Evolutionary conservation across 148 eudicot genomes (phyloP).

Genomic region (Pouteria glomerata): DNA sequence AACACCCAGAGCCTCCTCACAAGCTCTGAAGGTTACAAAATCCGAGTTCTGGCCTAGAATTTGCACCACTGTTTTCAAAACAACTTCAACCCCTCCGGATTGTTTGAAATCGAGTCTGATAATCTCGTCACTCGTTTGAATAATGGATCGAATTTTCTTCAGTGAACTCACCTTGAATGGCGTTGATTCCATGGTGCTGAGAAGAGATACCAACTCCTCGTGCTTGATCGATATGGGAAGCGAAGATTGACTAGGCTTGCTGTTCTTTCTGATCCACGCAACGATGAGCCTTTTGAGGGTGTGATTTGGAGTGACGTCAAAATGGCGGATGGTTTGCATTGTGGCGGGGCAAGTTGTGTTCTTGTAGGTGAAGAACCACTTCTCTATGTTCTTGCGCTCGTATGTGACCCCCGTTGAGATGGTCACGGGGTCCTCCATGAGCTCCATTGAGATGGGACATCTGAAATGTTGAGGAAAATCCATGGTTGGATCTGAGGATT

Average conservation of each 20-base stretch:
- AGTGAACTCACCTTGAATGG: slow-evolving; percentile 45
- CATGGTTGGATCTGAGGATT: slow-evolving; percentile 12
- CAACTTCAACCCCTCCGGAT: slow-evolving; percentile 28
- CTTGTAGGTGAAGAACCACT: slow-evolving; percentile 34
- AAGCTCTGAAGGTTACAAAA: slow-evolving; percentile 39
- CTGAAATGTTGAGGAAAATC: slow-evolving; percentile 46
- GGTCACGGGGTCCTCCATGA: slow-evolving; percentile 52
- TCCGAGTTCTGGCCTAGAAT: slow-evolving; percentile 30
- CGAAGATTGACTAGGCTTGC: not conserved
- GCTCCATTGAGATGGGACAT: slow-evolving; percentile 60
- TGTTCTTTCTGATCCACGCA: slow-evolving; percentile 28
- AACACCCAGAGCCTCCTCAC: slow-evolving; percentile 41
- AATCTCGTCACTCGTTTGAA: slow-evolving; percentile 28
- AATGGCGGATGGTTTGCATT: slow-evolving; percentile 27
- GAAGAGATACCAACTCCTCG: slow-evolving; percentile 30
- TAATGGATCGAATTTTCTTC: slow-evolving; percentile 25
- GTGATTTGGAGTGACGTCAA: slow-evolving; percentile 39
- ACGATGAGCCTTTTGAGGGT: slow-evolving; percentile 45
- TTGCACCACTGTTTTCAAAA: slow-evolving; percentile 27
- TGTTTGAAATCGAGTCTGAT: slow-evolving; percentile 19
- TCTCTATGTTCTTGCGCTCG: slow-evolving; percentile 44
- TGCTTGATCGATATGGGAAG: slow-evolving; percentile 19
- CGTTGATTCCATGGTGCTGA: slow-evolving; percentile 24
- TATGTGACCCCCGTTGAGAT: slow-evolving; percentile 50
- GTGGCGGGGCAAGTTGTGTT: slow-evolving; percentile 47